Percentiles rank a stretch among this genome's conserved stretches.
Conservation (phyloP, 208 protist species). For the Leishmania braziliensis region DNA sequence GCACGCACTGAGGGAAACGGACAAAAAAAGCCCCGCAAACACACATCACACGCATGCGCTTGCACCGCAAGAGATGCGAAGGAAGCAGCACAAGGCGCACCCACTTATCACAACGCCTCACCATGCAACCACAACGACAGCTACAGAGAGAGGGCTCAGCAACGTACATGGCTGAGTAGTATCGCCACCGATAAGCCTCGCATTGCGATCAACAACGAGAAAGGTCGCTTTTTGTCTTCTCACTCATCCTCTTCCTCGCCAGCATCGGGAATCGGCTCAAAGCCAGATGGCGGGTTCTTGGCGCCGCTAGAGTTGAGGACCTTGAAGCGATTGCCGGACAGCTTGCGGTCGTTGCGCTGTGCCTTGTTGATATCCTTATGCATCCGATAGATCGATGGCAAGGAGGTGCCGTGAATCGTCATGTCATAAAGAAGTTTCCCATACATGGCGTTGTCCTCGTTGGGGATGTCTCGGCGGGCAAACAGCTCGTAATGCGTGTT, state of each 20-base stretch:
- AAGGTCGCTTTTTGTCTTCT: background rate
- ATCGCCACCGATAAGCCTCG: background rate
- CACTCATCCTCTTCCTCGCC: conserved; percentile 77
- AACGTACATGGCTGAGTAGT: background rate
- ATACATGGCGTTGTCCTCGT: conserved; percentile 92
- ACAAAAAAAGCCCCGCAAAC: background rate
- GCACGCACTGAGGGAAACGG: background rate
- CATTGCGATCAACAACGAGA: background rate
- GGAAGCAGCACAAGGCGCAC: background rate
- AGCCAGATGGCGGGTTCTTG: conserved; percentile 83
- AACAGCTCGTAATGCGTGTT: conserved; percentile 92
- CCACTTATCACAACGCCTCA: background rate
- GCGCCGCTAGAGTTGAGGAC: conserved; percentile 71
- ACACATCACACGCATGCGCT: background rate
- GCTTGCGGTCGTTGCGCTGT: conserved; percentile 89
- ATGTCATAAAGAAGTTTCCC: conserved; percentile 89
- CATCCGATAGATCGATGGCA: conserved; percentile 89
- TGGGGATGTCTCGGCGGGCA: conserved; percentile 84
- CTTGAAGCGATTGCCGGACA: conserved; percentile 88
- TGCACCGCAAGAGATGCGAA: background rate
- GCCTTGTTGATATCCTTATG: conserved; percentile 93
- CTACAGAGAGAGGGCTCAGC: background rate
- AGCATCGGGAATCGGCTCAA: conserved; percentile 83
- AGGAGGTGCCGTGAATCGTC: conserved; percentile 85
- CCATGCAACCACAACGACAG: background rate